Evolutionary conservation across 257 asterid species (phyloP).

Genomic region (Verbena officinalis): DNA sequence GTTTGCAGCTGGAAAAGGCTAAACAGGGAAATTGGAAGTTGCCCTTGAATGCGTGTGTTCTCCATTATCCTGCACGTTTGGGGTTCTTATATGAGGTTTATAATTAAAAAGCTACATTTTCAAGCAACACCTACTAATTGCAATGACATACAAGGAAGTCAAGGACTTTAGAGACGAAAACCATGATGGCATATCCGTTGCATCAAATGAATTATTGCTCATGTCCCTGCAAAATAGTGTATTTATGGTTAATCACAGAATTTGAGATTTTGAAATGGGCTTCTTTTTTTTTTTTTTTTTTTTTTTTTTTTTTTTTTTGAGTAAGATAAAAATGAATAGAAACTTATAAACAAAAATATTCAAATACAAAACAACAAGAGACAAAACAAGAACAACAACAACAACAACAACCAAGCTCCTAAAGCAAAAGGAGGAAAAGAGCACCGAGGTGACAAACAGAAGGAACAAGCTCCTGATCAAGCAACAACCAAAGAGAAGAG

Average conservation of each 20-base stretch:
- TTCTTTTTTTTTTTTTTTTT: too few relatives aligned
- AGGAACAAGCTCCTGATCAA: too few relatives aligned
- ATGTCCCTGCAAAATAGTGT: conserved; percentile 72
- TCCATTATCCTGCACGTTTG: conserved; percentile 63
- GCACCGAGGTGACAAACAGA: too few relatives aligned
- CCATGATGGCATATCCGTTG: conserved; percentile 60
- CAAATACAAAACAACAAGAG: too few relatives aligned
- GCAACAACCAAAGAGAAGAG: too few relatives aligned
- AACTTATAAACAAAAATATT: too few relatives aligned
- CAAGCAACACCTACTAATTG: background rate
- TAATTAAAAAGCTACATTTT: background rate
- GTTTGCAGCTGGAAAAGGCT: conserved; percentile 66
- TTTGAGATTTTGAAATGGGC: background rate
- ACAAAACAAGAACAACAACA: too few relatives aligned
- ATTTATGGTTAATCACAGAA: background rate
- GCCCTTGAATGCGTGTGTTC: conserved; percentile 55
- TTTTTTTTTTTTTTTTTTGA: too few relatives aligned
- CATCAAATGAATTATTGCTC: conserved; percentile 73
- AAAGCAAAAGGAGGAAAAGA: too few relatives aligned
- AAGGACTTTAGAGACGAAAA: conserved; percentile 53
- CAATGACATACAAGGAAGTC: conserved; percentile 61
- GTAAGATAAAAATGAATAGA: too few relatives aligned
- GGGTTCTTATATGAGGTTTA: conserved; percentile 6
- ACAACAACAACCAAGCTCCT: too few relatives aligned
- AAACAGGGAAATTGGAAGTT: conserved; percentile 53